Evolutionary conservation across 306 rosid species (phyloP).

Genomic region (Boehmeria nivea): DNA sequence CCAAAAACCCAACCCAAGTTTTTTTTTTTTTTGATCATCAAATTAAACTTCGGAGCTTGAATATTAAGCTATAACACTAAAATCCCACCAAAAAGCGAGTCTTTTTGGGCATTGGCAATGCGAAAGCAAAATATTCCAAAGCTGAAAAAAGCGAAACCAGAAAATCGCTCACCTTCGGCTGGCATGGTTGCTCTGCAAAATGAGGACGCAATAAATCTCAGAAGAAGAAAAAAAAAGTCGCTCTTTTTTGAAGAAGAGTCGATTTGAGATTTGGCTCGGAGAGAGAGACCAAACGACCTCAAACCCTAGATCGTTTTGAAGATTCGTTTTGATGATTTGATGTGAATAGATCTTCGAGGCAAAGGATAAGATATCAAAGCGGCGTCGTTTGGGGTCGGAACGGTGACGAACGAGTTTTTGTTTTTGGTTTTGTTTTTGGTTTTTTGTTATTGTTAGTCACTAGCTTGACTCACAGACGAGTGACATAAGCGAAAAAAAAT

Average conservation of each 20-base stretch:
- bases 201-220: not conserved
- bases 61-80: too few species aligned
- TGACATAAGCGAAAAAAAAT: too few species aligned
- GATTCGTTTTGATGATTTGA: not conserved
- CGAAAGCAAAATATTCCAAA: not conserved
- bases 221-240: not conserved
- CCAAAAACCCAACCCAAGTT: too few species aligned
- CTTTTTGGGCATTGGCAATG: not conserved
- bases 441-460: too few species aligned
- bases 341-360: too few species aligned
- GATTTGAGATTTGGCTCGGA: not conserved
- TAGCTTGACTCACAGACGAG: too few species aligned
- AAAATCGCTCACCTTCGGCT: slow-evolving; percentile 3
- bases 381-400: not conserved
- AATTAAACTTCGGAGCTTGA: not conserved
- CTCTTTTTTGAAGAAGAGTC: not conserved
- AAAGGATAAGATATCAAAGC: not conserved
- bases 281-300: slow-evolving; percentile 19
- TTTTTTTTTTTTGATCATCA: too few species aligned
- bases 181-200: slow-evolving; percentile 5
- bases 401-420: not conserved
- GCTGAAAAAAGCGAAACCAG: not conserved
- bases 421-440: too few species aligned
- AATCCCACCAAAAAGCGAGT: not conserved
- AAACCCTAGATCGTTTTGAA: slow-evolving; percentile 27